Conservation (phyloP, 164 flowering plant genomes). For the Magnolia officinalis region DNA sequence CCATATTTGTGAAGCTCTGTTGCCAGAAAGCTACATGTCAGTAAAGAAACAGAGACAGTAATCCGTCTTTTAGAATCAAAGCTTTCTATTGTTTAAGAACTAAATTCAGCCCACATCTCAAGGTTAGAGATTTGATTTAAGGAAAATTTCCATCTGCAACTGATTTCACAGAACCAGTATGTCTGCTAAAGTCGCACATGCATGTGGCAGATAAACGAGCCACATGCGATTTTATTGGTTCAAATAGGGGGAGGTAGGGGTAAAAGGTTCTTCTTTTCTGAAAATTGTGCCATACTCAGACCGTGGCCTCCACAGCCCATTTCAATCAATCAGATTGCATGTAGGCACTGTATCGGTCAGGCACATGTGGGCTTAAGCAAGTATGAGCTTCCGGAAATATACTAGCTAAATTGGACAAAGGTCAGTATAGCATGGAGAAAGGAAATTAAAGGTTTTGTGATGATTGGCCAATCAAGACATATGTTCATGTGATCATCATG, state of each 20-base stretch:
- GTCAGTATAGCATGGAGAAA: background rate
- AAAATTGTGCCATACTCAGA: background rate
- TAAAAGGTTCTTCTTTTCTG: background rate
- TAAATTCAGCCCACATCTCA: background rate
- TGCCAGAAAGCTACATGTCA: conserved; percentile 3
- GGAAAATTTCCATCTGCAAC: background rate
- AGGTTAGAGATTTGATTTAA: background rate
- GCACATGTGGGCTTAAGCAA: background rate
- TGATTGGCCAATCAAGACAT: background rate
- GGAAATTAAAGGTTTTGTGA: background rate
- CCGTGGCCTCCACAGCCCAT: background rate
- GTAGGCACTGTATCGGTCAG: background rate
- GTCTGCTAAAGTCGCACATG: background rate
- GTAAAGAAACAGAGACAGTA: background rate
- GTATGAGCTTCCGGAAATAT: background rate
- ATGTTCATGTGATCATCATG: background rate
- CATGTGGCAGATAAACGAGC: background rate
- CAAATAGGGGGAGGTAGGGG: background rate
- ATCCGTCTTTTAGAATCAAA: background rate
- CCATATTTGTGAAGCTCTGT: conserved; percentile 89
- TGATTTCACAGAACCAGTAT: background rate
- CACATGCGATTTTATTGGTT: background rate
- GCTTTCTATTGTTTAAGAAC: background rate
- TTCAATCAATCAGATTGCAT: background rate
- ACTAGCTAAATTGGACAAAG: background rate